These are phyloP conservation scores for Myxozyma neotropica DNA, from an alignment of 805 yeast species.

Conservation along the genomic window DNA sequence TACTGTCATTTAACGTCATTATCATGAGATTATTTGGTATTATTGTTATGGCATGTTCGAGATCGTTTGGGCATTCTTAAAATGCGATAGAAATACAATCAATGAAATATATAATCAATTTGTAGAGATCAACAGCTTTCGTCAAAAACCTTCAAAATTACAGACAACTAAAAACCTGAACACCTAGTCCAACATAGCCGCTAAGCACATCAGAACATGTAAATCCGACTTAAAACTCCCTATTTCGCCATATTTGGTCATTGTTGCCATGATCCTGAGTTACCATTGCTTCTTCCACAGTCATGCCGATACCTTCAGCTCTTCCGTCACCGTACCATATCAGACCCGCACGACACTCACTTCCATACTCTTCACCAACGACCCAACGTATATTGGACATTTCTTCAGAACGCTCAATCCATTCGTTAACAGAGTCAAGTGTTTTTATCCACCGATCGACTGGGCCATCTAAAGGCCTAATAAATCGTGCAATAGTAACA, in stretches of 20 bases:
- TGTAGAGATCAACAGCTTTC: too few species aligned
- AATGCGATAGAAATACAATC: too few species aligned
- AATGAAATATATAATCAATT: too few species aligned
- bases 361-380: conserved; percentile 29
- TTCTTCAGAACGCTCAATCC: conserved; percentile 7
- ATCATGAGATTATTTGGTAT: too few species aligned
- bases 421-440: conserved; percentile 29
- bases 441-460: conserved; percentile 22
- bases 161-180: not conserved
- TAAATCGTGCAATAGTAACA: conserved; percentile 35
- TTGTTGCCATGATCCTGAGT: not conserved
- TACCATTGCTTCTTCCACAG: not conserved
- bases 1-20: too few species aligned
- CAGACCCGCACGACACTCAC: conserved; percentile 33
- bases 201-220: not conserved
- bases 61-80: too few species aligned
- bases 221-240: not conserved
- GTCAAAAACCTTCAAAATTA: not conserved
- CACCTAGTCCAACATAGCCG: not conserved
- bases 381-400: conserved; percentile 16
- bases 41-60: too few species aligned
- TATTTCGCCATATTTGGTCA: not conserved
- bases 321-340: conserved; percentile 37
- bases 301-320: conserved; percentile 13
- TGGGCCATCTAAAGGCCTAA: conserved; percentile 12